Percentiles rank a stretch among this genome's conserved stretches.
Conservation (phyloP, 2,329 filamentous ascomycete genomes). For the Epichloe typhina region DNA sequence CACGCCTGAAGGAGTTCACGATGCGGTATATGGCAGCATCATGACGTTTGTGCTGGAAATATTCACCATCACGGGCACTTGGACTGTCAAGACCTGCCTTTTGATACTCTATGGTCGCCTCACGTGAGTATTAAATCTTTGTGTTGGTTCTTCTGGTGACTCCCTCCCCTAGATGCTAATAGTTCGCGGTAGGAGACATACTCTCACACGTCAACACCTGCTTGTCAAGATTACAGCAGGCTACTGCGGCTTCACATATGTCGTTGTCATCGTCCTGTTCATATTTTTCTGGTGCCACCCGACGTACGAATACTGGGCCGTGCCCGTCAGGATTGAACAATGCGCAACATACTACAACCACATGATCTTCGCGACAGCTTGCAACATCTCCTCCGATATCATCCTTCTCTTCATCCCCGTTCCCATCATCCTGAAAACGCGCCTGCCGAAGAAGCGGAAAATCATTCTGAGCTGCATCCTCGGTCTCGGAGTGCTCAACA, state of each 20-base stretch:
- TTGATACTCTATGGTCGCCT: conserved; percentile 39
- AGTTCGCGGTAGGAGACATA: conserved; percentile 11
- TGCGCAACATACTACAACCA: conserved; percentile 34
- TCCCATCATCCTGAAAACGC: conserved; percentile 28
- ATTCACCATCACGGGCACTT: conserved; percentile 35
- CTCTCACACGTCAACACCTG: conserved; percentile 18
- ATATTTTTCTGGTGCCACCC: conserved; percentile 41
- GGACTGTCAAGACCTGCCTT: conserved; percentile 39
- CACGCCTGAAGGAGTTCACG: conserved; percentile 26
- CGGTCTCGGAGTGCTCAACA: conserved; percentile 39
- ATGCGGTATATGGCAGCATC: conserved; percentile 38
- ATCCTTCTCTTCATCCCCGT: conserved; percentile 31
- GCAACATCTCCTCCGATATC: conserved; percentile 33
- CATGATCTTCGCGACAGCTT: conserved; percentile 32
- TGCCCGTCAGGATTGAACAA: conserved; percentile 29
- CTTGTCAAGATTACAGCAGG: conserved; percentile 28
- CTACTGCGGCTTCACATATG: conserved; percentile 31
- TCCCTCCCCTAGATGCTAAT: not conserved
- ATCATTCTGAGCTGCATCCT: conserved; percentile 41
- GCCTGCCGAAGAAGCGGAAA: conserved; percentile 31
- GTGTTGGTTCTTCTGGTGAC: no score
- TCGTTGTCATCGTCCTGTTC: conserved; percentile 36
- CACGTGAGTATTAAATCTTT: conserved; percentile 25
- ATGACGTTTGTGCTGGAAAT: conserved; percentile 40
- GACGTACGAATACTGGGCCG: conserved; percentile 36